Conservation (phyloP, 2,329 filamentous ascomycete genomes). For the Chalaropsis ovoidea region DNA sequence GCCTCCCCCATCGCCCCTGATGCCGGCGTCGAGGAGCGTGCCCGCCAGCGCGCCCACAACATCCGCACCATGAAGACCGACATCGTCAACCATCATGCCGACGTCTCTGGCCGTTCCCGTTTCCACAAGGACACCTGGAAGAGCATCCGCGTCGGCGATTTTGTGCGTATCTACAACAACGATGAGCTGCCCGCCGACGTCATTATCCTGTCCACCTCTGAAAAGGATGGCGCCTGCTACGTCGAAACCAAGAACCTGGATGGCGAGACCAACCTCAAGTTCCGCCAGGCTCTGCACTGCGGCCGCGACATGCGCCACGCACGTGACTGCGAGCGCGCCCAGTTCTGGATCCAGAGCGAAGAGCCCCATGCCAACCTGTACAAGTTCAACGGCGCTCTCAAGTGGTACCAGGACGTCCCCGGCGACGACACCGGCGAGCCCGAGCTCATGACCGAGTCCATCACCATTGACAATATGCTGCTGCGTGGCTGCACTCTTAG, state of each 20-base stretch:
- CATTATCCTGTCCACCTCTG: constrained; percentile 84
- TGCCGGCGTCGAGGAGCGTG: constrained; percentile 31
- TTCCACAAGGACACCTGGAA: constrained; percentile 97
- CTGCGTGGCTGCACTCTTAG: constrained; percentile 86
- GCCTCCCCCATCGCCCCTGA: constrained; percentile 41
- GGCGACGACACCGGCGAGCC: constrained; percentile 51
- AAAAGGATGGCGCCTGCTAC: constrained; percentile 88
- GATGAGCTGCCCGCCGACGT: constrained; percentile 92
- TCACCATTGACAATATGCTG: constrained; percentile 89
- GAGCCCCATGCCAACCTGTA: constrained; percentile 87
- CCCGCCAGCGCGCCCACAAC: constrained; percentile 31
- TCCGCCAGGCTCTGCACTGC: constrained; percentile 80
- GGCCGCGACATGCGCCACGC: constrained; percentile 77
- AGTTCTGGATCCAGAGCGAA: constrained; percentile 86
- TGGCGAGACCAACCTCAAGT: constrained; percentile 94
- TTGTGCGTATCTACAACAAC: constrained; percentile 90
- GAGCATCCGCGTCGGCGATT: constrained; percentile 87
- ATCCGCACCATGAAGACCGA: constrained; percentile 42
- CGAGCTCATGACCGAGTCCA: constrained; percentile 78
- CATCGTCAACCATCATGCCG: constrained; percentile 62
- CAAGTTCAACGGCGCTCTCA: constrained; percentile 81
- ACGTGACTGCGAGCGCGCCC: constrained; percentile 77
- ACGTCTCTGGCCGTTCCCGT: constrained; percentile 58
- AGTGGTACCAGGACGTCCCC: constrained; percentile 67
- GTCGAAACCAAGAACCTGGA: constrained; percentile 98